Base-by-base conservation (phyloP, 192 early-diverging fungal species). In the Fimicolochytrium jonesii region DNA sequence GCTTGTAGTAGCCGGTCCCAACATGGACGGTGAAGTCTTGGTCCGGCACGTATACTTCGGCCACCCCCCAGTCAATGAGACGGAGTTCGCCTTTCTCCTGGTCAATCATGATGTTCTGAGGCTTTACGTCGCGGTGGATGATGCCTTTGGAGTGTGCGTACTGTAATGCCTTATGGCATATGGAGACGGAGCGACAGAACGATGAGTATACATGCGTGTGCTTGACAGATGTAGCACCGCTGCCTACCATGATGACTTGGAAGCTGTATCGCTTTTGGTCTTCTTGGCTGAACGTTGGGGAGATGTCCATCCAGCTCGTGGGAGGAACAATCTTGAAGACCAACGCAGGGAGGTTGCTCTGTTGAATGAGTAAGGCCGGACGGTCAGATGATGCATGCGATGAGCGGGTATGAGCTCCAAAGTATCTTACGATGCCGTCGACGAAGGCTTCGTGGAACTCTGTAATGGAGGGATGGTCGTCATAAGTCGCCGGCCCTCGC, bases 91-190 rank as follows among this genome's bases (percentile, higher is more conserved):
- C 6, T 32, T 28, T 26, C 26, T 42, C 29, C 37, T 56, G 66
- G 35, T 73, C 71, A 23, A 65, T 60, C n/a, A 77, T 44, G n/a
- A 81, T 65, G 64, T 81, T 81, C 34, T 78, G 72, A 1, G 79
- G 79, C 32, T 81, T 81, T 10, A 81, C 47, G 56, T 81, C 80
- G 1, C 80, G 67, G 48, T 82, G 80, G 56, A 82, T 73, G 26
- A 82, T 74, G 22, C 76, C 80, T 5, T 51, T 44, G 20, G 62
- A 64, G 50, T 82, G 80, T 11, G 41, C 36, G 31, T 34, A 75
- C 15, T 70, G 53, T 5, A 75, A 53, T 2, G 68, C 68, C 41
- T 59, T n/a, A n/a, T n/a, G n/a, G n/a, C n/a, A n/a, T n/a, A n/a
- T n/a, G n/a, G n/a, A 37, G 0, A 39, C 20, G 33, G 52, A 34